These are phyloP conservation scores for Alternaria brassicae DNA, from an alignment of 2,329 filamentous ascomycete genomes.

Conservation along the genomic window DNA sequence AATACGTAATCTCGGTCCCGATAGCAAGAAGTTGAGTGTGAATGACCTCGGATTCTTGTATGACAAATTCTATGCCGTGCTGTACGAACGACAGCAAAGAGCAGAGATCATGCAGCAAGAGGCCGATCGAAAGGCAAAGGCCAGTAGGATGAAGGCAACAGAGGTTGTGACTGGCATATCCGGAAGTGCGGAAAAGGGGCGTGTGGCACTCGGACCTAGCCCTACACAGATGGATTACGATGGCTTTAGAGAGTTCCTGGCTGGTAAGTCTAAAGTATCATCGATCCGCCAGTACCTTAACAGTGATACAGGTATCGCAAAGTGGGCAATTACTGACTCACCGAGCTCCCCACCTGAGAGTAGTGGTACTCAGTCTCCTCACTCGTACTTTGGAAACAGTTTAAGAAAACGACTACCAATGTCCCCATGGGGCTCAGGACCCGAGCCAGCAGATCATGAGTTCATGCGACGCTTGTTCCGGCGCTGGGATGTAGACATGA, in stretches of 20 bases:
- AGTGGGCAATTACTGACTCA: slow-evolving; percentile 91
- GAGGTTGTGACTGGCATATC: slow-evolving; percentile 58
- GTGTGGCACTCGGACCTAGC: slow-evolving; percentile 87
- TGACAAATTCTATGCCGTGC: slow-evolving; percentile 88
- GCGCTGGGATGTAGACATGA: slow-evolving; percentile 83
- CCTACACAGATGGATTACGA: slow-evolving; percentile 97
- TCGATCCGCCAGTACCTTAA: slow-evolving; percentile 5
- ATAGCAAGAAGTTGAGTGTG: slow-evolving; percentile 86
- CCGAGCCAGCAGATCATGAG: slow-evolving; percentile 87
- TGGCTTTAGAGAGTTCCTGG: slow-evolving; percentile 91
- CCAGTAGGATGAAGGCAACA: slow-evolving; percentile 62
- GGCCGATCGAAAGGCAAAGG: slow-evolving; percentile 72
- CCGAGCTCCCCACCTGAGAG: slow-evolving; percentile 67
- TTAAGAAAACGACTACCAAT: slow-evolving; percentile 51
- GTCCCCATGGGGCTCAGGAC: slow-evolving; percentile 65
- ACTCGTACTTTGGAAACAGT: slow-evolving; percentile 63
- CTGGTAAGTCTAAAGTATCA: slow-evolving; percentile 53
- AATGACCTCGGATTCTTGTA: slow-evolving; percentile 91
- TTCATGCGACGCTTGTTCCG: slow-evolving; percentile 88
- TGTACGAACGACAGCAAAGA: slow-evolving; percentile 91
- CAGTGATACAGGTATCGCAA: slow-evolving; percentile 70
- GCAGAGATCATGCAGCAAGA: slow-evolving; percentile 72
- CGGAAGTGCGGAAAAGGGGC: slow-evolving; percentile 74
- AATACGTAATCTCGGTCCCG: slow-evolving; percentile 91
- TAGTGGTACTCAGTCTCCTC: slow-evolving; percentile 59